These are phyloP conservation scores for Diutina pseudorugosa DNA, from an alignment of 1,139 yeast species.

Conservation along the genomic window DNA sequence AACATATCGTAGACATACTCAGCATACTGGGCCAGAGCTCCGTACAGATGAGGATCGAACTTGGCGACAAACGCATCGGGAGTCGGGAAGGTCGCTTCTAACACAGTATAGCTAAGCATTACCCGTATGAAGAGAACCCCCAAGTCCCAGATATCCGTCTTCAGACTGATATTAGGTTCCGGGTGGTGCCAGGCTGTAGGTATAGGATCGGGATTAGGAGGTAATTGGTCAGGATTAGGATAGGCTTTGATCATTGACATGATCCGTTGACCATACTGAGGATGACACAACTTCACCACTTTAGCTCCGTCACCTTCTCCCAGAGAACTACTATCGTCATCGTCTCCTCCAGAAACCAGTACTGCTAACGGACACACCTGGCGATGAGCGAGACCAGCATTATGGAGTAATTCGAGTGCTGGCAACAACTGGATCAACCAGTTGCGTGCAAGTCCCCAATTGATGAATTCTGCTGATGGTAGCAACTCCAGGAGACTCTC, in stretches of 20 bases:
- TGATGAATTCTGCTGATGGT: constrained; percentile 55
- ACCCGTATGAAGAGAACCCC: constrained; percentile 71
- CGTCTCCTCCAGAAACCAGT: constrained; percentile 14
- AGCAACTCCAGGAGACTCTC: constrained; percentile 56
- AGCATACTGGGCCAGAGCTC: constrained; percentile 22
- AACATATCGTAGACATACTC: constrained; percentile 50
- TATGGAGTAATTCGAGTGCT: constrained; percentile 73
- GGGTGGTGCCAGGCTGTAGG: constrained; percentile 64
- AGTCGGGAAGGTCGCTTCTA: background rate
- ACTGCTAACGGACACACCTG: constrained; percentile 53
- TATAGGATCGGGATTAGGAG: constrained; percentile 9
- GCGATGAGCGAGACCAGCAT: constrained; percentile 67
- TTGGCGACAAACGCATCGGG: constrained; percentile 52
- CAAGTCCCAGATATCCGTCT: constrained; percentile 87
- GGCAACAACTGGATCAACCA: constrained; percentile 87
- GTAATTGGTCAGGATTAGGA: constrained; percentile 1
- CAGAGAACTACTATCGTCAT: constrained; percentile 7
- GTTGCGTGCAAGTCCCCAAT: constrained; percentile 63
- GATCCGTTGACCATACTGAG: constrained; percentile 60
- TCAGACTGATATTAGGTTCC: constrained; percentile 39
- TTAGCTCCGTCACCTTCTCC: constrained; percentile 1
- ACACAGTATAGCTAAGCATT: constrained; percentile 17
- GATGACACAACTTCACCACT: constrained; percentile 46
- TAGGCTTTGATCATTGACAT: constrained; percentile 41
- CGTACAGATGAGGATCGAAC: constrained; percentile 20